phyloP scores from a whole-genome alignment of 2,329 filamentous ascomycete genomes.

The Penicillium sp. region DNA sequence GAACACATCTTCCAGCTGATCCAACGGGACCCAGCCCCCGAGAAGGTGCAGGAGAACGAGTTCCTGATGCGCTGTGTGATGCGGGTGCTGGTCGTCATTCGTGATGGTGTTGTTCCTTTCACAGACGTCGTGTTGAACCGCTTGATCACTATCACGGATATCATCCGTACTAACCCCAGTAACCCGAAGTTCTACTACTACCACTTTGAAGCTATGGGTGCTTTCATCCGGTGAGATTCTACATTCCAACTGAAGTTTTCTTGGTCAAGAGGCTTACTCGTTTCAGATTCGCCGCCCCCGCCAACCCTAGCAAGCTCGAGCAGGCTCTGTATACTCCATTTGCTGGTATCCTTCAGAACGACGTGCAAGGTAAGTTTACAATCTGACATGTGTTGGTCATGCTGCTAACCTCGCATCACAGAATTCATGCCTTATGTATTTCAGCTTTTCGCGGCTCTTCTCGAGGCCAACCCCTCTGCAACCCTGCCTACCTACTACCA shows the following conservation, averaged over 20 bases:
- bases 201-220: conserved; percentile 92
- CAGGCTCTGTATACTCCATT: conserved; percentile 83
- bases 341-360: conserved; percentile 76
- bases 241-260: neutral
- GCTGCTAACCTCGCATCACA: conserved; percentile 47
- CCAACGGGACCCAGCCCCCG: conserved; percentile 79
- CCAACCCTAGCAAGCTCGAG: conserved; percentile 76
- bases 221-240: conserved; percentile 70
- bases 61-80: conserved; percentile 99
- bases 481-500: conserved; percentile 82
- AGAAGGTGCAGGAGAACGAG: conserved; percentile 98
- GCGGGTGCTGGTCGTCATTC: conserved; percentile 93
- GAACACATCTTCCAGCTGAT: conserved; percentile 91
- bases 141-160: conserved; percentile 84
- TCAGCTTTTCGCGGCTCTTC: conserved; percentile 87
- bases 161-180: conserved; percentile 93
- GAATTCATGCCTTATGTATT: conserved; percentile 98
- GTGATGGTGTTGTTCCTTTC: conserved; percentile 76
- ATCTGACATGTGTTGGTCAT: neutral
- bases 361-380: conserved; percentile 71
- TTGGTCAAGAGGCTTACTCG: conserved; percentile 17
- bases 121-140: conserved; percentile 81
- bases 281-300: conserved; percentile 67
- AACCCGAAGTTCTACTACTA: conserved; percentile 99
- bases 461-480: conserved; percentile 83